Conservation (phyloP, 169 alveolate species). For the Plasmodium vinckei region DNA sequence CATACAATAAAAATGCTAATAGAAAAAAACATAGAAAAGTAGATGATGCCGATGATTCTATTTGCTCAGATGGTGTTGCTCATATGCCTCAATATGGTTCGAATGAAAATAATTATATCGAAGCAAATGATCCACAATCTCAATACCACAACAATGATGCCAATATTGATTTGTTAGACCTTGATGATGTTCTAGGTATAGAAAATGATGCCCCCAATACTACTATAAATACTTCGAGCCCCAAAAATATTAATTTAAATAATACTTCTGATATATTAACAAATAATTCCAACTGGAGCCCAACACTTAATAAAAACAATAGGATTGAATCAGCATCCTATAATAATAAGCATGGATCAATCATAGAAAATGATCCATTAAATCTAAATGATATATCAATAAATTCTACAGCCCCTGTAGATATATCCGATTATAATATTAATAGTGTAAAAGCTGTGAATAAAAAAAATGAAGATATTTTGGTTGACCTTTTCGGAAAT, state of each 20-base stretch:
- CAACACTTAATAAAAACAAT: background rate
- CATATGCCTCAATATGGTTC: background rate
- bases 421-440: background rate
- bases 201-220: conserved; percentile 4
- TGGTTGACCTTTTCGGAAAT: conserved; percentile 70
- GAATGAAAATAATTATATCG: background rate
- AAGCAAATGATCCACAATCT: background rate
- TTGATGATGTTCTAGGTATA: conserved; percentile 67
- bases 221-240: background rate
- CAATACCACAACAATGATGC: conserved; percentile 11
- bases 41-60: conserved; percentile 5
- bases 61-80: background rate
- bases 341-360: background rate
- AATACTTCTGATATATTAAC: background rate
- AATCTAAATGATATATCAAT: background rate
- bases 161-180: conserved; percentile 43
- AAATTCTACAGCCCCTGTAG: background rate
- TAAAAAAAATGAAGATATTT: conserved; percentile 76
- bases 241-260: background rate
- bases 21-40: conserved; percentile 8
- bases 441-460: conserved; percentile 1
- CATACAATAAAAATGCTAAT: conserved; percentile 36
- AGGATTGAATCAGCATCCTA: background rate
- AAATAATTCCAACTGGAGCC: too few relatives aligned
- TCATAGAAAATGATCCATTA: conserved; percentile 1